Base-by-base conservation (phyloP, 805 yeast genomes). In the Candida andamanensis region DNA sequence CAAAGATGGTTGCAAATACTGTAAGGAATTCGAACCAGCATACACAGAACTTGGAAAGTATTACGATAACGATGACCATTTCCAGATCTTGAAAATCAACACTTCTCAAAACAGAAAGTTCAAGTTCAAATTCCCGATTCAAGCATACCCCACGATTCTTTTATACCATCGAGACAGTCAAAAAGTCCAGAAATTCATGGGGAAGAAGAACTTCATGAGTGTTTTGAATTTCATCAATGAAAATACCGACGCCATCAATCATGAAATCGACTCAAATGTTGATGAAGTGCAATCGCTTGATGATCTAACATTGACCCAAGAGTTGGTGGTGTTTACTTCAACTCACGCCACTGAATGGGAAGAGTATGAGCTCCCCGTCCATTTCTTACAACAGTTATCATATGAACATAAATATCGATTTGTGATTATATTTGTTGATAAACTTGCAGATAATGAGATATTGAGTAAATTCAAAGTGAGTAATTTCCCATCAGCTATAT, bases 71-170 rank as follows among this genome's bases (percentile, higher is more conserved):
- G 54, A 56, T 26, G 48, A 62, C 4, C 46, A 51, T 9, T 49
- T 65, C 15, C 71, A 64, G 38, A 28, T 60, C 1, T 28, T 60
- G 17, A 57, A 57, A 35, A 42, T 56, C 5, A 52, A 64, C 29
- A 60, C 54, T 1, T 37, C 42, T n/a, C 22, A 24, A 11, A 52
- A 52, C 40, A 49, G 46, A 22, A 46, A 61, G 12, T 50, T 73
- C 5, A 52, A 66, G 23, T 44, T 43, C 20, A 48, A 64, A 29
- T 73, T 74, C 36, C 44, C 47, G 11, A 55, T 77, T 3, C 37
- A 42, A 8, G 63, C 60, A 13, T 78, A 60, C 46, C 85, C 85
- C 1, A 57, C 69, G 1, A 36, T 78, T 30, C 63, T 67, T 41
- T 45, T 77, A 20, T 67, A 72, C 37, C 52, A 67, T 20, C 56